Percentiles rank a stretch among this genome's conserved stretches.
Conservation (phyloP, 2,329 filamentous ascomycete species). For the Tricladium varicosporioides region DNA sequence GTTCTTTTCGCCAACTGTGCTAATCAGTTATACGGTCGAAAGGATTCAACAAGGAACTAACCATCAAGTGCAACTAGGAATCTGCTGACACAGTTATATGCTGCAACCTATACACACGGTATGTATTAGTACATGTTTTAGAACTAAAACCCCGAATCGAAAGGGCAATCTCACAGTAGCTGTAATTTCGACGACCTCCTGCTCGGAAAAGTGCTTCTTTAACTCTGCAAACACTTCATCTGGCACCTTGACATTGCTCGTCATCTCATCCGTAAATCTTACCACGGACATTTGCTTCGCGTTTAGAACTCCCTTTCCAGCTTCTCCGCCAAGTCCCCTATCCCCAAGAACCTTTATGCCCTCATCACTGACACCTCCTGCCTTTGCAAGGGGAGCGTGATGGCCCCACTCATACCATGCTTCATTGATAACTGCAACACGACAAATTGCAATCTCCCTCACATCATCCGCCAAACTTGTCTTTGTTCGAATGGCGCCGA, state of each 20-base stretch:
- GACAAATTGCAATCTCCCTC: slow-evolving; percentile 76
- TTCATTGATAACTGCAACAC: slow-evolving; percentile 75
- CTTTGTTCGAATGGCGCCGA: slow-evolving; percentile 59
- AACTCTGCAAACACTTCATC: slow-evolving; percentile 67
- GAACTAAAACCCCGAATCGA: not conserved
- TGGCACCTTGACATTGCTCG: slow-evolving; percentile 64
- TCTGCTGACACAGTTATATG: slow-evolving; percentile 82
- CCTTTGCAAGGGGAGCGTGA: slow-evolving; percentile 60
- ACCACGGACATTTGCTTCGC: slow-evolving; percentile 67
- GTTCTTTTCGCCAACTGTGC: slow-evolving; percentile 32
- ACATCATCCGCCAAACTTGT: slow-evolving; percentile 51
- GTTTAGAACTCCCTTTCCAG: slow-evolving; percentile 42
- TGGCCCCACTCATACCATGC: slow-evolving; percentile 86
- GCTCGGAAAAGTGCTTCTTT: slow-evolving; percentile 60
- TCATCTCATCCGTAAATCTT: slow-evolving; percentile 81
- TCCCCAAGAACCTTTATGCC: slow-evolving; percentile 26
- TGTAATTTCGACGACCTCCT: slow-evolving; percentile 78
- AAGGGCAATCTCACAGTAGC: slow-evolving; percentile 48
- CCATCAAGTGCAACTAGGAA: slow-evolving; percentile 81
- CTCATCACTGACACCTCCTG: slow-evolving; percentile 30
- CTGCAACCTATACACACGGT: slow-evolving; percentile 49
- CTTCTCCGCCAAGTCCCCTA: slow-evolving; percentile 32
- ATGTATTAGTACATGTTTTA: slow-evolving; percentile 1
- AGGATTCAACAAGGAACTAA: slow-evolving; percentile 38
- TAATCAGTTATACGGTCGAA: slow-evolving; percentile 7